Base-by-base conservation (phyloP, 805 yeast species). In the Candida vartiovaarae region DNA sequence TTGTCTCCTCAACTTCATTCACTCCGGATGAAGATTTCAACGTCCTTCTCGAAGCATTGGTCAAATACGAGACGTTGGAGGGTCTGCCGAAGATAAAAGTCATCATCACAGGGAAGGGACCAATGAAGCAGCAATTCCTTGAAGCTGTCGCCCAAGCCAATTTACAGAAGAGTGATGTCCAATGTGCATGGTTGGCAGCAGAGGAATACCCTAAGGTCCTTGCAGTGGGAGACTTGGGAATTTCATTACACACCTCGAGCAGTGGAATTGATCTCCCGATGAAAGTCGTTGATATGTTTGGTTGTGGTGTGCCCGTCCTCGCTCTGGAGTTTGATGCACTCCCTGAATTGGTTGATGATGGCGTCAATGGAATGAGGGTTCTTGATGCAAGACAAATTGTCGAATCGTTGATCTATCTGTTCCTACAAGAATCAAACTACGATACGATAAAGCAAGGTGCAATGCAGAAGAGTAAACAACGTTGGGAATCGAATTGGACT, bases 101-200 rank as follows among this genome's bases (percentile, higher is more conserved):
- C 42, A 64, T 93, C n/a, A 82, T 93, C n/a, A 93, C 99, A 0
- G 99, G 99, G 0, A 91, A 90, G 60, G 99, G 99, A 0, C 98
- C 98, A 0, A 60, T 84, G 63, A 78, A 78, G 51, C 61, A 64
- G 3, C 65, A 74, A 23, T 84, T 82, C 53, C 57, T 75, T 28
- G 46, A 56, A 3, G 60, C 67, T 25, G 83, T 84, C 2, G 54
- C 65, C n/a, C 53, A 59, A 8, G 70, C 75, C 34, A 46, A 61
- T 20, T 68, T 78, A 59, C 51, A 66, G 3, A 70, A 74, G 34
- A 76, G 89, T 5, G 56, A 70, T 1, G 68, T 93, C 5, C 72
- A 72, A 43, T 75, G 82, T 30, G 80, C 75, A 0, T 93, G 99
- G 98, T 68, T 93, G 24, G 57, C 82, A 0, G 67, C 78, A 5